Evolutionary conservation across 305 asterid species (phyloP), one percentile per base, ranked within the genome.

Genomic region (Solanum chacoense): DNA sequence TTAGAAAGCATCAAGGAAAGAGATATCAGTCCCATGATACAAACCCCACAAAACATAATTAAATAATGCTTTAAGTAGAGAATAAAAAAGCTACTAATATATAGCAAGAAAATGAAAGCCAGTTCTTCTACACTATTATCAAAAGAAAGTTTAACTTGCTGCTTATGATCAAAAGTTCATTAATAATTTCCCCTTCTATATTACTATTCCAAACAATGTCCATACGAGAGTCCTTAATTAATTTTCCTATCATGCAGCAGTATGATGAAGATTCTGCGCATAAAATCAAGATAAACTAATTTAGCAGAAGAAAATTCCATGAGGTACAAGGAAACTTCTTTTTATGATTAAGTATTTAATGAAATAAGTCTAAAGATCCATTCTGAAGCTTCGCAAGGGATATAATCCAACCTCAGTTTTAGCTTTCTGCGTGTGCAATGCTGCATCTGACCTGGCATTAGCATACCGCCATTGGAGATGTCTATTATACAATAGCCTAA

Each of bases 391-490:
- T 75, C 86, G 20, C 65, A 88, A 37, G 69, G 79, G 84, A 11
- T 89, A 45, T 36, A 81, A 76, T 50, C 93, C 71, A 91, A 97
- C 99, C 98, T 97, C 97, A 37, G 98, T 92, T 89, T 93, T 93
- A 84, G 83, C 93, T 90, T 92, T 94, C 90, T 94, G 98, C 38
- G 88, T 87, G 86, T 59, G 90, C 91, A 92, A 85, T 65, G 92
- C 92, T 90, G 93, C 93, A 89, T 90, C 91, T 59, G 92, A 88
- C 80, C 88, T 91, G 31, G 98, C 98, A 95, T 93, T 95, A 31
- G 96, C 94, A 87, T 88, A 95, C 88, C 92, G 92, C 99, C 99
- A 97, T 85, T 97, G 99, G 92, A 97, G 90, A 36, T 95, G 94
- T 91, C 98, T 94, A 92, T 96, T 97, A 87, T 97, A 94, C 77